Base-by-base conservation (phyloP, 768 basidiomycete species). In the Rhodotorula babjevae region DNA sequence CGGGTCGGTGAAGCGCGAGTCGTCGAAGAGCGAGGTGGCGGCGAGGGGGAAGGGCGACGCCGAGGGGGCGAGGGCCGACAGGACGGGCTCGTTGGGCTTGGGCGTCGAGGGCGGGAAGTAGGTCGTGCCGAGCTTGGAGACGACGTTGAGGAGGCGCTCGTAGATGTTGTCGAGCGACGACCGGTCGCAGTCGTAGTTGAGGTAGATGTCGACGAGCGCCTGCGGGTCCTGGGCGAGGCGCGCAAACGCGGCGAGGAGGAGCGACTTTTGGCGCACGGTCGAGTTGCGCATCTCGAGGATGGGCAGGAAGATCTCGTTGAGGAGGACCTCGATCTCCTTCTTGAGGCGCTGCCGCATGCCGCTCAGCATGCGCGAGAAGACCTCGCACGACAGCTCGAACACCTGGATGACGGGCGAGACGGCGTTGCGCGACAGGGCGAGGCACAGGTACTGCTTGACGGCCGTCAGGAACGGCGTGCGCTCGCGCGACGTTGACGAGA, bases 261-360 rank as follows among this genome's bases (percentile, higher is more conserved):
- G 87, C 7, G 89, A 89, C 82, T 99, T 98, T 80, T 98, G 96
- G 79, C 92, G 92, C 61, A 95, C 83, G 2, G 93, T 96, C 11
- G 95, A 91, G 16, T 91, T 98, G 80, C 89, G 88, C 93, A 99
- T 97, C 82, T 99, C 96, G 69, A 98, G 84, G 61, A 99, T 95
- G 3, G 96, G 96, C 67, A 98, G 88, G 84, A 98, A 99, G 73
- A 99, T 98, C 81, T 99, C 96, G 77, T 96, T 94, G 61, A 99
- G 82, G n/a, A 99, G 84, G 50, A 99, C 93, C 81, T 97, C 95
- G 68, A 98, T 97, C 81, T 99, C 96, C 90, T 97, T 96, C 95
- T 99, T 99, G 76, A 99, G 86, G 83, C 92, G 95, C 27, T 91
- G 92, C 42, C 96, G 87, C 87, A 99, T 89, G 19, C 92, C 91